A percentile compares a stretch with the other conserved stretches of the same genome.
Conservation (phyloP, 805 yeast species). For the Wickerhamomyces rabaulensis region DNA sequence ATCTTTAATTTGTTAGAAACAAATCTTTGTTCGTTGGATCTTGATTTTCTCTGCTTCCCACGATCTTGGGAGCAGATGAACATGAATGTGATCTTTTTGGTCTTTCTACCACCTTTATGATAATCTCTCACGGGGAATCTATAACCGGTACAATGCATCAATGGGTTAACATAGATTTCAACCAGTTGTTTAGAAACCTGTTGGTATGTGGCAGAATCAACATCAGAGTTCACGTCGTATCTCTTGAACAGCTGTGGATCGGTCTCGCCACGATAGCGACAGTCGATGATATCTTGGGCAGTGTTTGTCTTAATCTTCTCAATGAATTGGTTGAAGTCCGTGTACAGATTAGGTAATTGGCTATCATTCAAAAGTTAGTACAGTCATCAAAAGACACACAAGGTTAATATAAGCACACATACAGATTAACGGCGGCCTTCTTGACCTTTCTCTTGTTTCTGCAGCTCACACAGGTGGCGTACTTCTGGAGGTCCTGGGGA, state of each 20-base stretch:
- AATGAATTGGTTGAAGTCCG: conserved; percentile 29
- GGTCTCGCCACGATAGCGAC: conserved; percentile 29
- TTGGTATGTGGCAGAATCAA: conserved; percentile 28
- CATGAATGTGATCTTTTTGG: conserved; percentile 38
- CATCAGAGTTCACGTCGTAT: conserved; percentile 24
- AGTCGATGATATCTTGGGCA: conserved; percentile 30
- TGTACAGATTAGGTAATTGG: conserved; percentile 23
- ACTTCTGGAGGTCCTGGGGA: conserved; percentile 28
- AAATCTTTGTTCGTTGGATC: conserved; percentile 34
- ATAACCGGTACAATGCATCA: conserved; percentile 36
- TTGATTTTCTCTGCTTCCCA: conserved; percentile 35
- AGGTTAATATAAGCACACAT: not conserved
- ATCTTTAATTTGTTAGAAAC: conserved; percentile 36
- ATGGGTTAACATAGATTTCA: conserved; percentile 32
- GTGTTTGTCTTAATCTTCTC: conserved; percentile 30
- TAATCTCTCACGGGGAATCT: conserved; percentile 40
- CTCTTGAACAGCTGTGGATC: conserved; percentile 29
- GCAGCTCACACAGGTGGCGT: conserved; percentile 38
- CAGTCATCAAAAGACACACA: no score
- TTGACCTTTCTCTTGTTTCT: conserved; percentile 34
- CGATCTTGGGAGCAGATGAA: conserved; percentile 41
- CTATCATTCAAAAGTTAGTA: conserved; percentile 1
- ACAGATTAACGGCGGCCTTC: conserved; percentile 10
- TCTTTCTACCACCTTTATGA: conserved; percentile 37
- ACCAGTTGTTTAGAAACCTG: conserved; percentile 31